Base-by-base conservation (phyloP, 257 asterid species). In the Primulina eburnea region DNA sequence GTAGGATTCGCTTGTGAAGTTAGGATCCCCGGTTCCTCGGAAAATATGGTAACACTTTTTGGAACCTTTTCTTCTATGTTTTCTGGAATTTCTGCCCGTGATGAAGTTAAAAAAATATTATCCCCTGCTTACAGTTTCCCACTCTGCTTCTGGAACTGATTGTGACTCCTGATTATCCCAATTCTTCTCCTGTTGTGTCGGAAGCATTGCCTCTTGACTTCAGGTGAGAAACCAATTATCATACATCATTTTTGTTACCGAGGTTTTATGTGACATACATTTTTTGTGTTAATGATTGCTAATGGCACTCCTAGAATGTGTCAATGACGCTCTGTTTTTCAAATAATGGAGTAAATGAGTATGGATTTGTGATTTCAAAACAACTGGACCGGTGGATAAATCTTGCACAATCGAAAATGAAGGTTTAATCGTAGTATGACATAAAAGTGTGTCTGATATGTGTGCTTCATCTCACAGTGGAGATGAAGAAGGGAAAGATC, bases 101-200 rank as follows among this genome's bases (percentile, higher is more conserved):
- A 17, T 12, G 4, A 35, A 9, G 40, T 47, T 12, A 74, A 53
- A 34, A 34, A 14, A 17, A 26, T 43, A 5, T 26, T 35, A 68
- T 60, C 40, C 47, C 8, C 33, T 66, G 37, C n/a, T 68, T 55
- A 60, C 83, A 86, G 91, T 79, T 81, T 68, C 83, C 83, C 6
- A 71, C 69, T 68, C 80, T 85, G 62, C 35, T 67, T 28, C 72
- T 83, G 70, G 83, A 82, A 55, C 7, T 86, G 71, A 73, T 78
- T 11, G 88, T 86, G 65, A n/a, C 67, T 47, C 69, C 71, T 5
- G 77, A 82, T 40, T 83, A 86, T 78, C 91, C 91, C 16, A 65
- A 69, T 60, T 69, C 81, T 28, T 77, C 85, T 71, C 91, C 91
- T 33, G 71, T 62, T 26, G 78, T 81, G 53, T 11, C 64, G 71